Evolutionary conservation across 148 eudicot species (phyloP), one percentile per base, ranked within the genome.

Genomic region (Talinum fruticosum): DNA sequence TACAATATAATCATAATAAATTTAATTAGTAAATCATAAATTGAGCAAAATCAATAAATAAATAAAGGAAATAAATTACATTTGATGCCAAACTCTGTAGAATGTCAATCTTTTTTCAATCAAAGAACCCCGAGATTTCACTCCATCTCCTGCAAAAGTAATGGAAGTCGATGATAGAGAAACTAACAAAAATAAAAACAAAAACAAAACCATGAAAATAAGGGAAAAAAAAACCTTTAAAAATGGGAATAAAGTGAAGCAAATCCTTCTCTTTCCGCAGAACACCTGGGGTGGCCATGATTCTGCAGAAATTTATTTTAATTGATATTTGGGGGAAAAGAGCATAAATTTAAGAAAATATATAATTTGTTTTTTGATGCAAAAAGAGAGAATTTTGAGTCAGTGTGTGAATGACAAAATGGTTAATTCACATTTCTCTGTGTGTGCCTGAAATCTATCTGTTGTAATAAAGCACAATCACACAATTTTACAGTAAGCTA

Each of bases 81-180:
- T 78, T 88, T 69, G 93, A 88, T 53, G 90, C 84, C 77, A 92
- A 83, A 78, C 82, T 78, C 88, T 95, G 94, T 1, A 95, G 92
- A 61, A 86, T 83, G 72, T 92, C 97, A 28, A 95, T 92, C 90
- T 89, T 95, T 88, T 91, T 88, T 95, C 98, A 74, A 95, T 83
- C 64, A 87, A 81, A 10, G 82, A 41, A 26, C 91, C 94, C 62
- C 92, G 77, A 15, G 98, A 85, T 85, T 85, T 87, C 47, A 45
- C 87, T 75, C 78, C 75, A 45, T 86, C 88, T 66, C 88, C 96
- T 90, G 86, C 33, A 45, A 71, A 61, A 71, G 5, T 61, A n/a
- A n/a, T n/a, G n/a, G n/a, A n/a, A n/a, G n/a, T n/a, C n/a, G n/a
- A n/a, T n/a, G n/a, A n/a, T n/a, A n/a, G n/a, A n/a, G n/a, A n/a